Percentiles rank a stretch among this genome's conserved stretches.
phyloP scores from a whole-genome alignment of 176 grass and related monocot species.

The bread wheat (Triticum aestivum) region IWGSC_CS_RefSeq_v2.1 NC_057814.1:394781761-394782260 shows the following conservation, averaged over 20 bases:
- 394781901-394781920: neutral
- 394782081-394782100: neutral
- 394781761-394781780: neutral
- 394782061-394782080: neutral
- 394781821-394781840: neutral
- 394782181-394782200: neutral
- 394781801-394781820: neutral
- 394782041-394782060: neutral
- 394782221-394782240: neutral
- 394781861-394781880: neutral
- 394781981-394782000: neutral
- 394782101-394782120: neutral
- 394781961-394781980: neutral
- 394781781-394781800: neutral
- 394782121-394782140: neutral
- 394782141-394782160: neutral
- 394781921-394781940: neutral
- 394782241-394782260: neutral
- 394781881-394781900: neutral
- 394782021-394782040: neutral
- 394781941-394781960: neutral
- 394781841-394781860: neutral
- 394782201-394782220: slow-evolving; percentile 24
- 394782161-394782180: neutral
- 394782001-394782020: neutral